Evolutionary conservation across 2,329 filamentous ascomycete genomes (phyloP), one percentile per base, ranked within the genome.

Genomic region (Arthrobotrys conoides): DNA sequence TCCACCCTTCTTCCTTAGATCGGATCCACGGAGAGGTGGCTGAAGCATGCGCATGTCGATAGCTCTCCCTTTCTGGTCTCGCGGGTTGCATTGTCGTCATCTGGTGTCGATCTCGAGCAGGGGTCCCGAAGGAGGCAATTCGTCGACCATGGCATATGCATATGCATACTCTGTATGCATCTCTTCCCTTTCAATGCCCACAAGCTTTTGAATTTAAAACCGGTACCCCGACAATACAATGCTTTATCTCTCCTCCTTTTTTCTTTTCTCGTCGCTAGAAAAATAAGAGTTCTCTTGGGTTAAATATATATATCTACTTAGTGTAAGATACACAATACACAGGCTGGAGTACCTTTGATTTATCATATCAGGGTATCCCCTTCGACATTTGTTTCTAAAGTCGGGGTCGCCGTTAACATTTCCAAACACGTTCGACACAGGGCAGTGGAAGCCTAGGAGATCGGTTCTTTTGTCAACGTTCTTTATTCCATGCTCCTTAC

Each of bases 361-460:
- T 18, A 46, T 46, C n/a, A 18, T 27, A 61, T 44, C 20, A 44
- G 36, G 57, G 36, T 27, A 27, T 44, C 33, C 22, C 30, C 57
- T 46, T 46, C 20, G 20, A 44, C 57, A 44, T 61, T 61, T 36
- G 36, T 61, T 61, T 61, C 57, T 18, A 44, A 24, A 61, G 22
- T 44, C 36, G 10, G 20, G 57, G 57, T 44, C 33, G 36, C 36
- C 36, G 57, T 36, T n/a, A 12, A 41, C 44, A 41, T 27, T 44
- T 44, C 57, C 20, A 61, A 61, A 61, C 57, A 61, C 12, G 3
- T 61, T 44, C 57, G 57, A 61, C 36, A 61, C 57, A 61, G 27
- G 14, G 22, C 12, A 14, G 36, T 61, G 36, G 57, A 44, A 61
- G 57, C 57, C 57, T 61, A 61, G 16, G 0, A 44, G 27, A 16